Evolutionary conservation across 768 basidiomycete genomes (phyloP).

Genomic region (Kwoniella dejecticola): DNA sequence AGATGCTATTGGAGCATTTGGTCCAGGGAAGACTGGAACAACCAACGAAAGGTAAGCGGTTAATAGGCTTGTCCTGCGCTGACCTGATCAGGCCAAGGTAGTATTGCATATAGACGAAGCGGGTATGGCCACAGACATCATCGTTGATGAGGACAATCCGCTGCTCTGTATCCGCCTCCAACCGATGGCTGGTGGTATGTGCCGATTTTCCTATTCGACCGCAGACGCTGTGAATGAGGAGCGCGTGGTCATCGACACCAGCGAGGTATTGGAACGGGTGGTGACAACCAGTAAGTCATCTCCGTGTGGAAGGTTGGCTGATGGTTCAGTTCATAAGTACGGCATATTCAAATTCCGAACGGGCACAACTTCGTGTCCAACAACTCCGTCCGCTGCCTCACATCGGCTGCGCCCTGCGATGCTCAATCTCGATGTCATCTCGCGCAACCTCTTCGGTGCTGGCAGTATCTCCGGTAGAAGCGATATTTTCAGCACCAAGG

Average conservation of each 20-base stretch:
- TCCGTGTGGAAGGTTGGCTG: constrained; percentile 10
- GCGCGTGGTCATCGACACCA: constrained; percentile 71
- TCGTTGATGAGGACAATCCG: constrained; percentile 69
- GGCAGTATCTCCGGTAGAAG: constrained; percentile 58
- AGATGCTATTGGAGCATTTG: constrained; percentile 89
- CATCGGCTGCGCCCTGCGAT: constrained; percentile 76
- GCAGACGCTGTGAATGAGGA: constrained; percentile 49
- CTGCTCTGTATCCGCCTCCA: constrained; percentile 79
- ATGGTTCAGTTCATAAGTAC: constrained; percentile 61
- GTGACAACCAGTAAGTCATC: constrained; percentile 74
- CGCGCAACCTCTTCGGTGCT: constrained; percentile 80
- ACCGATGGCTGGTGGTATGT: constrained; percentile 79
- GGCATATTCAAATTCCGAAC: constrained; percentile 87
- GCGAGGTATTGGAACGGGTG: constrained; percentile 71
- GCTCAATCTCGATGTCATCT: constrained; percentile 85
- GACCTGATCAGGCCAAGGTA: constrained; percentile 69
- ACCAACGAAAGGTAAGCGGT: constrained; percentile 69
- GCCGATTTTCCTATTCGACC: constrained; percentile 63
- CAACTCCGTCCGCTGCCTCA: constrained; percentile 72
- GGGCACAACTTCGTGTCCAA: constrained; percentile 72
- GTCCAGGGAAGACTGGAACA: constrained; percentile 63
- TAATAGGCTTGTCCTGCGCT: background rate
- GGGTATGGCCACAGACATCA: constrained; percentile 74
- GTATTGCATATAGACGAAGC: constrained; percentile 80
- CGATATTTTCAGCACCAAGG: constrained; percentile 68